These are phyloP conservation scores for Diospyros lotus DNA, from an alignment of 148 eudicot species.

Conservation along the genomic window DNA sequence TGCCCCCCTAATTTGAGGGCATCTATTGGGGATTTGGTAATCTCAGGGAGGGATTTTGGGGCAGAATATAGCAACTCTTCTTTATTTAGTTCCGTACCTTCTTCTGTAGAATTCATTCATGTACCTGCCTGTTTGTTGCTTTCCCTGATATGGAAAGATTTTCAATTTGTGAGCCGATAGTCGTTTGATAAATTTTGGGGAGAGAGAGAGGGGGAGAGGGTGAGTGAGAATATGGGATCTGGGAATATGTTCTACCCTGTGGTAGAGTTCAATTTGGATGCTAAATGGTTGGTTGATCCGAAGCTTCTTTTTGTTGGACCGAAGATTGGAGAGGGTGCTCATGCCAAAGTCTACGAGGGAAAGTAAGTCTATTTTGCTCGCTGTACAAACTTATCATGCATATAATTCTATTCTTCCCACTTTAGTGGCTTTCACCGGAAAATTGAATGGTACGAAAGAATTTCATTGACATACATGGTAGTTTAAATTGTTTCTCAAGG, in stretches of 20 bases:
- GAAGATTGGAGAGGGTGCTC: constrained; percentile 69
- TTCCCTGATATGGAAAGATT: neutral
- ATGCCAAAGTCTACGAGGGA: constrained; percentile 68
- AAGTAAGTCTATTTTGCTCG: constrained; percentile 48
- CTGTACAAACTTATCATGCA: neutral
- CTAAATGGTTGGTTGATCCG: constrained; percentile 66
- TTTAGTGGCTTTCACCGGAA: neutral
- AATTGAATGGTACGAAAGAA: neutral
- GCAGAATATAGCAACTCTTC: neutral
- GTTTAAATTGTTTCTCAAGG: no score
- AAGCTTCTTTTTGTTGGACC: constrained; percentile 65
- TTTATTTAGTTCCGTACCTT: neutral
- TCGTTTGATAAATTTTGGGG: neutral
- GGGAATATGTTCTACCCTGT: constrained; percentile 36
- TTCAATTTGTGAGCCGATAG: neutral
- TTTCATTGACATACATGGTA: neutral
- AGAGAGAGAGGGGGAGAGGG: neutral
- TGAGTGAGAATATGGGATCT: constrained; percentile 40
- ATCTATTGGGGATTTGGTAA: neutral
- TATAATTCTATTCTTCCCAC: neutral
- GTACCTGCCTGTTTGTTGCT: neutral
- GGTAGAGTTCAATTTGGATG: constrained; percentile 46
- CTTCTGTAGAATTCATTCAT: neutral
- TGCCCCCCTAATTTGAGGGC: neutral
- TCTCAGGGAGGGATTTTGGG: neutral